A percentile compares a stretch with the other conserved stretches of the same genome.
phyloP scores from a whole-genome alignment of 768 basidiomycete genomes.

The Auricularia sp. region DNA sequence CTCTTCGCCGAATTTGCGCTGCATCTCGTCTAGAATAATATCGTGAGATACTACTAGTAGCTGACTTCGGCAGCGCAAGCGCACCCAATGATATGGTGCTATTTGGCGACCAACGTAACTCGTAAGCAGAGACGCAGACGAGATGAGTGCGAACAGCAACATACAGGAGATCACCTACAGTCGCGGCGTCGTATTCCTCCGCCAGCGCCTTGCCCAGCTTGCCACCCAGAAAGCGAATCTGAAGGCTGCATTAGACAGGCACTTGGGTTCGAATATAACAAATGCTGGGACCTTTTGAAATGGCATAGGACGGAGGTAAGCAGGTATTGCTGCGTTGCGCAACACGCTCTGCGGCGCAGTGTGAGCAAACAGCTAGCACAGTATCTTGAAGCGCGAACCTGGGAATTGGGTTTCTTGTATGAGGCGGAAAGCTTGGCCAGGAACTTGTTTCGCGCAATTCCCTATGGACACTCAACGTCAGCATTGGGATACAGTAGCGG shows the following conservation, averaged over 20 bases:
- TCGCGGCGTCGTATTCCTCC: slow-evolving; percentile 78
- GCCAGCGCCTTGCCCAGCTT: slow-evolving; percentile 86
- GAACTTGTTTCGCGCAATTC: slow-evolving; percentile 88
- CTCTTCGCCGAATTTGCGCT: slow-evolving; percentile 69
- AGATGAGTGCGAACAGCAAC: slow-evolving; percentile 18
- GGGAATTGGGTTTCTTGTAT: slow-evolving; percentile 82
- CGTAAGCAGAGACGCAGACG: too few relatives aligned
- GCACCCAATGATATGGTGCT: slow-evolving; percentile 53
- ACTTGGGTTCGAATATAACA: neutral
- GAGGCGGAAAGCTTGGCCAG: slow-evolving; percentile 91
- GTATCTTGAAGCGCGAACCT: slow-evolving; percentile 35
- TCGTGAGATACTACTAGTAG: slow-evolving; percentile 5
- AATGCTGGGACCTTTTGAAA: slow-evolving; percentile 66
- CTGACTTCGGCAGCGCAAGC: slow-evolving; percentile 1
- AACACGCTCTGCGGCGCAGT: slow-evolving; percentile 57
- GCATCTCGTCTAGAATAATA: slow-evolving; percentile 56
- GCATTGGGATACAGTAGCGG: neutral
- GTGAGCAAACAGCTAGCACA: neutral
- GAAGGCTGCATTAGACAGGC: slow-evolving; percentile 1
- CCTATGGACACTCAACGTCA: slow-evolving; percentile 33
- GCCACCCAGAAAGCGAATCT: slow-evolving; percentile 93
- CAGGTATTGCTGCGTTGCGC: slow-evolving; percentile 71
- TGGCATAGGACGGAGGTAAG: slow-evolving; percentile 72
- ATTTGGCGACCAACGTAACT: neutral
- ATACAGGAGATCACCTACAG: slow-evolving; percentile 84